These are phyloP conservation scores for Imleria badia DNA, from an alignment of 768 basidiomycete genomes.

Conservation along the genomic window DNA sequence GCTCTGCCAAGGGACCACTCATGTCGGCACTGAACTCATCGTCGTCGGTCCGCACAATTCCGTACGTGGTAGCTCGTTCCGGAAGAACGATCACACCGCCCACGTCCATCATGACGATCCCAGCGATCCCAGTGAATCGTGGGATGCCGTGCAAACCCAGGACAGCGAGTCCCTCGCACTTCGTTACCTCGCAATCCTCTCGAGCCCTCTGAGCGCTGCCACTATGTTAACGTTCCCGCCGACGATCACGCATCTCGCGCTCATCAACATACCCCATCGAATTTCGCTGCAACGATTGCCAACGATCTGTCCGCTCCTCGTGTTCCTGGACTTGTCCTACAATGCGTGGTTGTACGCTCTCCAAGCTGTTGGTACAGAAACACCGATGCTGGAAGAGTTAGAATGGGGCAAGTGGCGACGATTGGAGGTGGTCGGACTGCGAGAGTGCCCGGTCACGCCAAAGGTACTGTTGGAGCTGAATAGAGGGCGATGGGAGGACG, in stretches of 20 bases:
- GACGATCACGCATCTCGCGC: constrained; percentile 61
- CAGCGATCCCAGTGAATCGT: constrained; percentile 17
- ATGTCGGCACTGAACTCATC: constrained; percentile 63
- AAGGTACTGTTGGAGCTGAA: constrained; percentile 50
- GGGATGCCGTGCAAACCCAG: constrained; percentile 39
- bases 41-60: constrained; percentile 55
- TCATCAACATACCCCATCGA: constrained; percentile 49
- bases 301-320: constrained; percentile 57
- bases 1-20: constrained; percentile 49
- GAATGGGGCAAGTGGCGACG: constrained; percentile 59
- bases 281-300: constrained; percentile 59
- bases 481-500: constrained; percentile 63
- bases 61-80: constrained; percentile 46
- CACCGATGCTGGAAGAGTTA: constrained; percentile 45
- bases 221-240: constrained; percentile 55
- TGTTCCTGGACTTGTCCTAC: constrained; percentile 66
- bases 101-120: not conserved
- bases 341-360: constrained; percentile 45
- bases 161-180: constrained; percentile 38
- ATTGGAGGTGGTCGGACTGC: constrained; percentile 54
- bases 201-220: constrained; percentile 43
- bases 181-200: constrained; percentile 51
- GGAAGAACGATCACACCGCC: not conserved
- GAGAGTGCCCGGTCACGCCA: constrained; percentile 48
- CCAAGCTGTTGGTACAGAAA: constrained; percentile 5